Conservation (phyloP, 2,329 filamentous ascomycete genomes). For the Xylariaceae sp. region DNA sequence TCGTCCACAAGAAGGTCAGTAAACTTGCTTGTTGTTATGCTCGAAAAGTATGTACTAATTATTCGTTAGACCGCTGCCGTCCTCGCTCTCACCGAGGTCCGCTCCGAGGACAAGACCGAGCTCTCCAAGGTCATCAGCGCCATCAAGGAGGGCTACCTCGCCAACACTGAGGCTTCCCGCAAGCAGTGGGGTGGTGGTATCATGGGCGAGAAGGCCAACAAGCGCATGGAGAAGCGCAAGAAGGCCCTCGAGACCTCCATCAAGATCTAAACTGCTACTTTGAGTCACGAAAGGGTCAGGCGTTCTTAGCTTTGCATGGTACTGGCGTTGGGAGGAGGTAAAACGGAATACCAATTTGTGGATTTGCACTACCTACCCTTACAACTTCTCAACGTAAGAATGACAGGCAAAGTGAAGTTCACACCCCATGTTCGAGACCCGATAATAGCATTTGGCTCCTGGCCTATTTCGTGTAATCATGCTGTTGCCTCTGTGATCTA, state of each 20-base stretch:
- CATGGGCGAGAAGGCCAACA: constrained; percentile 92
- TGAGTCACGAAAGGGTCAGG: constrained; percentile 30
- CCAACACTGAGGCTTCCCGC: constrained; percentile 88
- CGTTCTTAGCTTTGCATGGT: constrained; percentile 34
- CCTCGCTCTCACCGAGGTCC: constrained; percentile 91
- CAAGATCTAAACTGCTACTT: constrained; percentile 71
- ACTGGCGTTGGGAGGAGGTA: constrained; percentile 34
- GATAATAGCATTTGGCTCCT: too few relatives aligned
- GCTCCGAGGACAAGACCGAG: constrained; percentile 97
- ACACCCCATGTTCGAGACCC: constrained; percentile 14
- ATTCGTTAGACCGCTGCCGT: constrained; percentile 85
- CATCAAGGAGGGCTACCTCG: constrained; percentile 96
- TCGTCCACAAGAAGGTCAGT: constrained; percentile 97
- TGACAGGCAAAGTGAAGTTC: constrained; percentile 28
- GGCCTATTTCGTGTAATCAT: neutral
- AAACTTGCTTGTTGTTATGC: neutral
- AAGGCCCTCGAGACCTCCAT: constrained; percentile 92
- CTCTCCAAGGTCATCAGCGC: constrained; percentile 92
- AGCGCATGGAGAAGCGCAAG: constrained; percentile 73
- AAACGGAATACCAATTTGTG: constrained; percentile 36
- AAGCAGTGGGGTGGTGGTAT: constrained; percentile 99
- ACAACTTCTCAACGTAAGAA: constrained; percentile 26
- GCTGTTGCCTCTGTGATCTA: neutral
- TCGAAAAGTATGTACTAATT: constrained; percentile 27
- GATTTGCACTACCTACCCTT: constrained; percentile 32